A percentile compares a stretch with the other conserved stretches of the same genome.
These are phyloP conservation scores for Echria macrotheca DNA, from an alignment of 495 filamentous ascomycete species.

Conservation along the genomic window DNA sequence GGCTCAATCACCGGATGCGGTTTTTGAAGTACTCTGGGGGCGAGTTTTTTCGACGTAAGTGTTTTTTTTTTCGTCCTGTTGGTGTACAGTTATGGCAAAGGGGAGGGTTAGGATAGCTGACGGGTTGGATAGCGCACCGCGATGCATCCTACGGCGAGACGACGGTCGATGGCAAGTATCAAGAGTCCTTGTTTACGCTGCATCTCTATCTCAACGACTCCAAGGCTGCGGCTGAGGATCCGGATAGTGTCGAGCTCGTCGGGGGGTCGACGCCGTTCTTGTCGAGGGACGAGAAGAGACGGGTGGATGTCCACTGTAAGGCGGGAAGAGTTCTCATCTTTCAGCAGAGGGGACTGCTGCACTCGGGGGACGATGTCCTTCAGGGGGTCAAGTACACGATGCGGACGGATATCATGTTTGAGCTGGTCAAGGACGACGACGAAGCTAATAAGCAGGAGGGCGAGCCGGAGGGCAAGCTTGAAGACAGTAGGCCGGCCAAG, in stretches of 20 bases:
- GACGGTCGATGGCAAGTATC: conserved; percentile 35
- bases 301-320: conserved; percentile 62
- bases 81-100: background rate
- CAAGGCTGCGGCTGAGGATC: conserved; percentile 32
- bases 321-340: conserved; percentile 70
- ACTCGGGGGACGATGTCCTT: conserved; percentile 69
- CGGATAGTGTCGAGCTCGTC: conserved; percentile 33
- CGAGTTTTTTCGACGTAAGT: conserved; percentile 67
- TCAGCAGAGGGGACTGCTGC: conserved; percentile 63
- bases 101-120: background rate
- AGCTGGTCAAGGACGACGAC: conserved; percentile 16
- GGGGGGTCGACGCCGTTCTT: conserved; percentile 66
- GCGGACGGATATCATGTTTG: conserved; percentile 74
- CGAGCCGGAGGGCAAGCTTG: no score
- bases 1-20: conserved; percentile 72
- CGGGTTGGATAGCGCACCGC: conserved; percentile 53
- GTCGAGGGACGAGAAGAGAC: conserved; percentile 38
- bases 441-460: background rate
- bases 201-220: conserved; percentile 76
- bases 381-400: conserved; percentile 72
- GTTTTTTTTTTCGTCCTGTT: background rate
- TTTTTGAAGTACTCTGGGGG: conserved; percentile 74
- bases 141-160: conserved; percentile 64
- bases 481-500: no score
- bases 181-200: conserved; percentile 66